phyloP scores from a whole-genome alignment of 2,329 filamentous ascomycete genomes.

The Xylariaceae sp. region DNA sequence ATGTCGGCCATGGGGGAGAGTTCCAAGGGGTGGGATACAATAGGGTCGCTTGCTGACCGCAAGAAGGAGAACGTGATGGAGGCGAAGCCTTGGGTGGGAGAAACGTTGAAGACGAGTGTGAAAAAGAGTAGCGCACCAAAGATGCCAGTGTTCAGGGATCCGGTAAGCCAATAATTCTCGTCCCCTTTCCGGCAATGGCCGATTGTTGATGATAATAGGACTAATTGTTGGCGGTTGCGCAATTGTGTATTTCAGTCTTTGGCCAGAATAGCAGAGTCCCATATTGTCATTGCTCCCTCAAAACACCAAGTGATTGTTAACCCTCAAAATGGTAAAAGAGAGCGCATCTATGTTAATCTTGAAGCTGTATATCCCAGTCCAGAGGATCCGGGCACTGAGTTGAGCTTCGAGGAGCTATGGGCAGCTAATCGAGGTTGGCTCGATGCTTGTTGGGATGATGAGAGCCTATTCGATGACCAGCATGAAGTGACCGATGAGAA shows the following conservation, averaged over 20 bases:
- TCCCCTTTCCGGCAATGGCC: constrained; percentile 52
- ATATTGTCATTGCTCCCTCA: constrained; percentile 72
- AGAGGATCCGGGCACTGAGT: constrained; percentile 73
- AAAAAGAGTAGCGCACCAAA: constrained; percentile 79
- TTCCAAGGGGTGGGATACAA: constrained; percentile 87
- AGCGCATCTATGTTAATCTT: constrained; percentile 87
- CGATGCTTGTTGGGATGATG: constrained; percentile 62
- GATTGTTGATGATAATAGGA: constrained; percentile 93
- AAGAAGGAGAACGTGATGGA: constrained; percentile 94
- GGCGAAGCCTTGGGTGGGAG: constrained; percentile 88
- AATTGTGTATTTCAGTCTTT: constrained; percentile 60
- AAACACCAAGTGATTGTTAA: constrained; percentile 83
- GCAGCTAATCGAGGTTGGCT: constrained; percentile 77
- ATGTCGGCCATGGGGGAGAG: constrained; percentile 59
- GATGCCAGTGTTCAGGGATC: constrained; percentile 92
- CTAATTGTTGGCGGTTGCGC: constrained; percentile 72
- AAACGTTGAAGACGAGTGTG: constrained; percentile 86
- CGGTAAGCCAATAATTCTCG: constrained; percentile 70
- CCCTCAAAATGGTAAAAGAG: constrained; percentile 79
- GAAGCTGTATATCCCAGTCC: constrained; percentile 83
- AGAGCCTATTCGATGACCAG: constrained; percentile 37
- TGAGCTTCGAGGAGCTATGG: constrained; percentile 91
- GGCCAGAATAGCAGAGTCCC: constrained; percentile 65
- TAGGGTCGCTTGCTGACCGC: constrained; percentile 83
- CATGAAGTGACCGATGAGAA: constrained; percentile 32